phyloP scores from a whole-genome alignment of 495 filamentous ascomycete species.

The Neurospora terricola region DNA sequence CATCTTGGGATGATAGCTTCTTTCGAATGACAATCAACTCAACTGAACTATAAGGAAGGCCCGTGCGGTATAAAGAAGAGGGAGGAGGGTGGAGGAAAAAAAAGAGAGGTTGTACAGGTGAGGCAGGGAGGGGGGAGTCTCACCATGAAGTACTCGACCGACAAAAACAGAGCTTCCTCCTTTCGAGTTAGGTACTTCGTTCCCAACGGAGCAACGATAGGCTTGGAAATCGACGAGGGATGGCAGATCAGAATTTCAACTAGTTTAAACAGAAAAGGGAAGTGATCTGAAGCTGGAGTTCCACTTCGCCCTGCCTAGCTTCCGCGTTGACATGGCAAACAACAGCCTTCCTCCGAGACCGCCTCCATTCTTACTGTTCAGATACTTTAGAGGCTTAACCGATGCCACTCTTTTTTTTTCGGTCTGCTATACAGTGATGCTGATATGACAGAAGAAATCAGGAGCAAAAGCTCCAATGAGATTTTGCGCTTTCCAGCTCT shows the following conservation, averaged over 20 bases:
- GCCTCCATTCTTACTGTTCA: background rate
- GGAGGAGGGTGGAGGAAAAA: background rate
- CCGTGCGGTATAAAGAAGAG: background rate
- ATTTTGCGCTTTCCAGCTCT: background rate
- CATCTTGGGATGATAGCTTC: conserved; percentile 18
- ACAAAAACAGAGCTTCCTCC: background rate
- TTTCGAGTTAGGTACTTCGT: background rate
- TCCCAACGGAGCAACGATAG: background rate
- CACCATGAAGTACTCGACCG: background rate
- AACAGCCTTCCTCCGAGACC: background rate
- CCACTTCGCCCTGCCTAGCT: background rate
- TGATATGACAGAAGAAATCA: background rate
- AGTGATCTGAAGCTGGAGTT: background rate
- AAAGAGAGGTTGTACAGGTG: background rate
- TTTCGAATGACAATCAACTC: background rate
- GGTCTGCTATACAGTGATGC: background rate
- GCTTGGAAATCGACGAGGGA: background rate
- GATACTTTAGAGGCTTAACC: background rate
- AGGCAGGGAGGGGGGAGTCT: background rate
- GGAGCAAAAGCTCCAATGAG: background rate
- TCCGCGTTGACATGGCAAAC: background rate
- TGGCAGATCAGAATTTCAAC: background rate
- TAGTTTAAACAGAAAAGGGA: background rate
- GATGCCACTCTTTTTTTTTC: background rate
- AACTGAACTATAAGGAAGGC: background rate